Evolutionary conservation across 2,329 filamentous ascomycete species (phyloP), one percentile per base, ranked within the genome.

Genomic region (Penicillium sp.): DNA sequence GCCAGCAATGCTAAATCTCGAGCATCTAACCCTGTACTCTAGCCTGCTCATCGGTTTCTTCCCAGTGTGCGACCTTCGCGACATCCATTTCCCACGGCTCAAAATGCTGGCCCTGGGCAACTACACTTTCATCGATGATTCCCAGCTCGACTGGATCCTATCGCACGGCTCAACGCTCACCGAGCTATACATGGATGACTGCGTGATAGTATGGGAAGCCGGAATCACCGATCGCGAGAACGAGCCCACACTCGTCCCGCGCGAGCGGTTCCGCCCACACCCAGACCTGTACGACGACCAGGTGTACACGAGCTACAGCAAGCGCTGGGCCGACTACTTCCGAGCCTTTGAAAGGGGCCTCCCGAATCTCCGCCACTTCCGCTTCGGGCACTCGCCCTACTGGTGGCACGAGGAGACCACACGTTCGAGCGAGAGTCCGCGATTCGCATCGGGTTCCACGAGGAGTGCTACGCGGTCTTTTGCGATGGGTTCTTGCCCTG

Each of bases 71-170:
- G 74, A 82, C 31, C 72, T 82, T 13, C 66, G 68, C 0, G 35
- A 23, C 21, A 60, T 69, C 65, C 60, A 65, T n/a, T 79, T 83
- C 31, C 79, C 79, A 0, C 68, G 72, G 0, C 75, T 84, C 5
- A 73, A 74, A 35, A 71, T 76, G 0, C 72, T 84, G 0, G 70
- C 74, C 0, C 64, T 85, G 0, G 79, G 79, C 0, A 77, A 76
- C 1, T 80, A 76, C 21, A 72, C 75, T 3, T 82, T 85, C 52
- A 73, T 74, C 5, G 75, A 82, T 38, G 75, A 82, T 21, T 79
- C 76, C 72, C 82, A 84, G 57, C 66, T 83, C 0, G 77, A 79
- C 9, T 84, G 82, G 81, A 76, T 85, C 4, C 61, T 79, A 0
- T 75, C 74, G 0, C 71, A 84, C 3, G 72, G 67, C 5, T 13